Conservation (phyloP, 305 asterid species). For the Fraxinus baroniana region DNA sequence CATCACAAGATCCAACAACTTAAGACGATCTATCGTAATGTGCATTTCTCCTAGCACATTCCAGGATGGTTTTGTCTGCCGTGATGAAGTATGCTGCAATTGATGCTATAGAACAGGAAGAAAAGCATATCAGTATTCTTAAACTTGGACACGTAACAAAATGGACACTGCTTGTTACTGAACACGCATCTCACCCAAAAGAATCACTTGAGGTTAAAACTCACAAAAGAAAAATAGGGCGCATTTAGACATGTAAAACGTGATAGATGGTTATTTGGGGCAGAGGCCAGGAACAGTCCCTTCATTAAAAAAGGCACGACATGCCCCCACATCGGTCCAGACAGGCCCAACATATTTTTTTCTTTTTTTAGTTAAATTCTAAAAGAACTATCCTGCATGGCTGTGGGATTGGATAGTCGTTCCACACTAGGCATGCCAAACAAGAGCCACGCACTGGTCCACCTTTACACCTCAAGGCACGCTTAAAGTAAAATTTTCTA, state of each 20-base stretch:
- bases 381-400: neutral
- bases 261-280: neutral
- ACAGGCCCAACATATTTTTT: neutral
- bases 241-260: neutral
- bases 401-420: neutral
- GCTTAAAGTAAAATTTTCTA: neutral
- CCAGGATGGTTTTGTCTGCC: slow-evolving; percentile 68
- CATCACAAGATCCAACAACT: neutral
- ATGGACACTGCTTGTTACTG: neutral
- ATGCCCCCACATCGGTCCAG: neutral
- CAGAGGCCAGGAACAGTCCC: neutral
- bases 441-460: neutral
- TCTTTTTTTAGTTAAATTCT: neutral
- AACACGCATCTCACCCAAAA: neutral
- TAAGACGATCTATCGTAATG: slow-evolving; percentile 37
- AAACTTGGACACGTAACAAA: neutral
- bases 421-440: neutral
- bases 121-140: neutral
- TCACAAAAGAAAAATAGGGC: neutral
- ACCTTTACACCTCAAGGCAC: neutral
- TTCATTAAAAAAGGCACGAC: neutral
- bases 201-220: neutral
- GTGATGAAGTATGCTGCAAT: slow-evolving; percentile 73
- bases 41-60: slow-evolving; percentile 57
- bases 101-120: slow-evolving; percentile 40